These are phyloP conservation scores for Salvia hispanica DNA, from an alignment of 257 asterid genomes.

Conservation along the genomic window DNA sequence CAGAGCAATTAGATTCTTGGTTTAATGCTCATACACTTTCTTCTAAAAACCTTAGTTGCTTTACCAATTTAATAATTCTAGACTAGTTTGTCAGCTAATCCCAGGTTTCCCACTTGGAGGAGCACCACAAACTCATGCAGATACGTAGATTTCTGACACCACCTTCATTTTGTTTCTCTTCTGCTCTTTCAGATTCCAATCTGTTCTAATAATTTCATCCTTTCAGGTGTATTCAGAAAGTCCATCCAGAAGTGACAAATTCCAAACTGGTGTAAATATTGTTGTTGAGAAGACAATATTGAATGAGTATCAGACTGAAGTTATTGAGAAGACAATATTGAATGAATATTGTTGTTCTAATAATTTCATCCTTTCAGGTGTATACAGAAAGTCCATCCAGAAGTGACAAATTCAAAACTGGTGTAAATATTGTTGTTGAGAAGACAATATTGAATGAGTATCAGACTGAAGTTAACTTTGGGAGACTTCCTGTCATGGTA, in stretches of 20 bases:
- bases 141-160: background rate
- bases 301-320: constrained; percentile 34
- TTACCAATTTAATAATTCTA: background rate
- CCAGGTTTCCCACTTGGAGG: background rate
- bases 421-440: constrained; percentile 51
- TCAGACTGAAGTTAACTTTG: constrained; percentile 44
- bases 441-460: constrained; percentile 45
- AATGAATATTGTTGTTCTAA: no score
- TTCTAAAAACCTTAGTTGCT: background rate
- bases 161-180: constrained; percentile 17
- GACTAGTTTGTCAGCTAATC: background rate
- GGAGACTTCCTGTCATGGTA: constrained; percentile 94
- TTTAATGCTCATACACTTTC: constrained; percentile 7
- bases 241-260: constrained; percentile 68
- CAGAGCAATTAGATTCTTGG: background rate
- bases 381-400: constrained; percentile 58
- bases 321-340: no score
- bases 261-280: constrained; percentile 66
- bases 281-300: constrained; percentile 48
- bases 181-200: background rate
- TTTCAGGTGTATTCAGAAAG: constrained; percentile 70
- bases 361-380: constrained; percentile 51
- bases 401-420: constrained; percentile 85
- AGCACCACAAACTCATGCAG: background rate
- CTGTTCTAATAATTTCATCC: constrained; percentile 24